Conservation (phyloP, 345 rosid species). For the Moringa oleifera region DNA sequence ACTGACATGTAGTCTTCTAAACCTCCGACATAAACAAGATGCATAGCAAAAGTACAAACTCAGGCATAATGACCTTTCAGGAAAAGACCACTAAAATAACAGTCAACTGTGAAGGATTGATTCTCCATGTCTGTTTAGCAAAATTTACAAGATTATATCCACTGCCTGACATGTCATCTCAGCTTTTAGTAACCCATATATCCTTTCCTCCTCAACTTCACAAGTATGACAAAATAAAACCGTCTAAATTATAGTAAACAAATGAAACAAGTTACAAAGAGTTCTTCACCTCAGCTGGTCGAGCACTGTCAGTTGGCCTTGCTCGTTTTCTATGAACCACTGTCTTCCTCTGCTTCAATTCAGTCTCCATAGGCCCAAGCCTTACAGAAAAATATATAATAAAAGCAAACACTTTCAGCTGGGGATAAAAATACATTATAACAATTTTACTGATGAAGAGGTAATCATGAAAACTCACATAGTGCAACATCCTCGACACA, state of each 20-base stretch:
- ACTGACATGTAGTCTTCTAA: too few species aligned
- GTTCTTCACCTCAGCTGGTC: conserved; percentile 70
- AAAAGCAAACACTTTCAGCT: neutral
- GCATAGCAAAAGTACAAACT: too few species aligned
- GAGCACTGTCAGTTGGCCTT: conserved; percentile 46
- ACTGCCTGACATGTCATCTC: too few species aligned
- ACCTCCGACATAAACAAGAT: too few species aligned
- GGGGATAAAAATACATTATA: neutral
- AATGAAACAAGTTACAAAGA: conserved; percentile 1
- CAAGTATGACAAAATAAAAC: too few species aligned
- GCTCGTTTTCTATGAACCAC: conserved; percentile 38
- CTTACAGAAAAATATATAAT: conserved; percentile 37
- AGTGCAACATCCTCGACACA: conserved; percentile 54
- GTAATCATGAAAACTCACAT: conserved; percentile 49
- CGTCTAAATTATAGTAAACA: neutral
- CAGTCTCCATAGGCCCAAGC: conserved; percentile 90
- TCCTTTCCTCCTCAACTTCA: too few species aligned
- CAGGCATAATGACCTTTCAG: too few species aligned
- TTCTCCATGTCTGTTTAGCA: too few species aligned
- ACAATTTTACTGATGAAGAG: neutral
- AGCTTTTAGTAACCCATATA: too few species aligned
- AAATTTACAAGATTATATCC: too few species aligned
- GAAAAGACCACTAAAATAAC: too few species aligned
- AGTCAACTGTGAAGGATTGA: too few species aligned
- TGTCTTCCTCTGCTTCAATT: conserved; percentile 58